These are phyloP conservation scores for Evernia prunastri DNA, from an alignment of 495 filamentous ascomycete genomes.

Conservation along the genomic window DNA sequence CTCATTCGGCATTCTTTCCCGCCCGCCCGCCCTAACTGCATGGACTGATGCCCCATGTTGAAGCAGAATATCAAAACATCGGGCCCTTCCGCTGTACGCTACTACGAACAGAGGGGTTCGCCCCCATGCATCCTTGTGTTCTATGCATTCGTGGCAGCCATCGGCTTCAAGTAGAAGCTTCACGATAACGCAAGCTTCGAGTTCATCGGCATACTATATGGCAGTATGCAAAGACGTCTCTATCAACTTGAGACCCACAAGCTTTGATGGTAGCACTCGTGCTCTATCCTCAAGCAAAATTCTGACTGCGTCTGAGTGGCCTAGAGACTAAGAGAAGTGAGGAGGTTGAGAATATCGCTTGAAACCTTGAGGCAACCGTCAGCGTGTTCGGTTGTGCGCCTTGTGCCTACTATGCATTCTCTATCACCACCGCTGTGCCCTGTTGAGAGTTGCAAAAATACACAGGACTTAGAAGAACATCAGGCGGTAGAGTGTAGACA, in stretches of 20 bases:
- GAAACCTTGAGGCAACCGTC: no score
- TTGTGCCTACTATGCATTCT: no score
- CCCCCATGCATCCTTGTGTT: slow-evolving; percentile 12
- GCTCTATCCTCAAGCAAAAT: slow-evolving; percentile 19
- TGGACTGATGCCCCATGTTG: slow-evolving; percentile 20
- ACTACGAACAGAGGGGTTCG: slow-evolving; percentile 13
- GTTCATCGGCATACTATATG: not conserved
- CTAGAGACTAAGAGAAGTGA: no score
- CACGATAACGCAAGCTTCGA: slow-evolving; percentile 13
- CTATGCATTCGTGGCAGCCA: slow-evolving; percentile 15
- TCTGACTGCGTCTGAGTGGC: slow-evolving; percentile 14
- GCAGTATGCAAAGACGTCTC: slow-evolving; percentile 15
- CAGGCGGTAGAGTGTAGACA: no score
- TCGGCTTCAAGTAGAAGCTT: slow-evolving; percentile 18
- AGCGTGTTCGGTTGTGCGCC: no score
- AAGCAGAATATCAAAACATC: slow-evolving; percentile 17
- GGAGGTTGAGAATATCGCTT: no score
- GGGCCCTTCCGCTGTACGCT: not conserved
- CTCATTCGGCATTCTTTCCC: no score
- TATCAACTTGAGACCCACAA: not conserved
- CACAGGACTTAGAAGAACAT: no score
- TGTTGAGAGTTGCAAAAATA: no score
- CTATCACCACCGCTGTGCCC: no score
- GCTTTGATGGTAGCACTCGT: slow-evolving; percentile 13
- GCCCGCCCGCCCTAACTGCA: no score